Conservation (phyloP, 345 rosid genomes). For the Citropsis articulata region DNA sequence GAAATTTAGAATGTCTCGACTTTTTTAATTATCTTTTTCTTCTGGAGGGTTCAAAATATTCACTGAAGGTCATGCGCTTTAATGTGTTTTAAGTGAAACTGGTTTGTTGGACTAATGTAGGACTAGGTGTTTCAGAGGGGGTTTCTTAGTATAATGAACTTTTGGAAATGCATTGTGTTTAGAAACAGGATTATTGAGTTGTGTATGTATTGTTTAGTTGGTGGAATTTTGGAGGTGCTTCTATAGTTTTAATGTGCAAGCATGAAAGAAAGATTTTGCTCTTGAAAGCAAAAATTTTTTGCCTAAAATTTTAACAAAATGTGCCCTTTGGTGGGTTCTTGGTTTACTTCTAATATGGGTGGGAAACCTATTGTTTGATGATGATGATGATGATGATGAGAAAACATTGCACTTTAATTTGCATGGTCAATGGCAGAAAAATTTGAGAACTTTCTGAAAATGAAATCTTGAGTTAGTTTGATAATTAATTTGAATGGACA, state of each 20-base stretch:
- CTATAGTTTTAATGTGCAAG: neutral
- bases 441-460: neutral
- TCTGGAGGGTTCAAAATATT: too few species aligned
- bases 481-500: neutral
- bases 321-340: conserved; percentile 4
- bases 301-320: neutral
- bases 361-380: neutral
- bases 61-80: neutral
- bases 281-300: neutral
- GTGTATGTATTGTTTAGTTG: neutral
- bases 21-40: neutral
- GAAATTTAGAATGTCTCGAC: neutral
- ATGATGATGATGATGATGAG: neutral
- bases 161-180: neutral
- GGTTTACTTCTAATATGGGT: neutral
- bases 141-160: neutral
- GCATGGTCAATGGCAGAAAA: neutral
- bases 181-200: neutral
- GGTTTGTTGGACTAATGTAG: neutral
- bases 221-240: neutral
- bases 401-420: neutral
- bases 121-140: neutral
- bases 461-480: neutral
- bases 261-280: neutral
- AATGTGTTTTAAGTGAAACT: neutral